phyloP scores from a whole-genome alignment of 148 eudicot species.

The Camellia granthamiana region DNA sequence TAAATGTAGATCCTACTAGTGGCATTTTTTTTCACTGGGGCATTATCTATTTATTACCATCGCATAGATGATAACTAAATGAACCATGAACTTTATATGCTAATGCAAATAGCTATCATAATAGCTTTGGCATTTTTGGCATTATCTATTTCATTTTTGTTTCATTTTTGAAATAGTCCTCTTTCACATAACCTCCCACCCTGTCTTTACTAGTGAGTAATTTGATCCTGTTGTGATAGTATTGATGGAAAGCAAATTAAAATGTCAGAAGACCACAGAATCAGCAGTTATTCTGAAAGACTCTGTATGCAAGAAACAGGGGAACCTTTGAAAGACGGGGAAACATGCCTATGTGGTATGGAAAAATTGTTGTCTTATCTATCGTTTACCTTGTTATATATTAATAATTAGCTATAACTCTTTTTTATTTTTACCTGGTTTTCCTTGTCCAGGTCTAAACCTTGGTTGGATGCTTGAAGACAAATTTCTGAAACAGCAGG shows the following conservation, averaged over 20 bases:
- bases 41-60: background rate
- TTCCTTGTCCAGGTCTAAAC: slow-evolving; percentile 56
- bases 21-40: background rate
- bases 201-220: background rate
- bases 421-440: background rate
- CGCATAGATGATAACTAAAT: background rate
- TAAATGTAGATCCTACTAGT: slow-evolving; percentile 5
- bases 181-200: background rate
- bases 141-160: too few relatives aligned
- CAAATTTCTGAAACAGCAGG: slow-evolving; percentile 92
- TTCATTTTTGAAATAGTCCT: background rate
- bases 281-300: slow-evolving; percentile 73
- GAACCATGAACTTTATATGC: background rate
- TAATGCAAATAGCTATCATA: background rate
- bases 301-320: slow-evolving; percentile 75
- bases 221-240: slow-evolving; percentile 39
- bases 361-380: background rate
- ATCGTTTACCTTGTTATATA: background rate
- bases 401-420: background rate
- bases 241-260: slow-evolving; percentile 68
- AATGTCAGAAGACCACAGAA: slow-evolving; percentile 95
- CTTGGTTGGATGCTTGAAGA: slow-evolving; percentile 96
- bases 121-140: background rate
- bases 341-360: slow-evolving; percentile 84
- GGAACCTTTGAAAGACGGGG: slow-evolving; percentile 84